Percentiles rank a stretch among this genome's conserved stretches.
Evolutionary conservation across 2,329 filamentous ascomycete species (phyloP).

Genomic region (Epichloe gansuensis): DNA sequence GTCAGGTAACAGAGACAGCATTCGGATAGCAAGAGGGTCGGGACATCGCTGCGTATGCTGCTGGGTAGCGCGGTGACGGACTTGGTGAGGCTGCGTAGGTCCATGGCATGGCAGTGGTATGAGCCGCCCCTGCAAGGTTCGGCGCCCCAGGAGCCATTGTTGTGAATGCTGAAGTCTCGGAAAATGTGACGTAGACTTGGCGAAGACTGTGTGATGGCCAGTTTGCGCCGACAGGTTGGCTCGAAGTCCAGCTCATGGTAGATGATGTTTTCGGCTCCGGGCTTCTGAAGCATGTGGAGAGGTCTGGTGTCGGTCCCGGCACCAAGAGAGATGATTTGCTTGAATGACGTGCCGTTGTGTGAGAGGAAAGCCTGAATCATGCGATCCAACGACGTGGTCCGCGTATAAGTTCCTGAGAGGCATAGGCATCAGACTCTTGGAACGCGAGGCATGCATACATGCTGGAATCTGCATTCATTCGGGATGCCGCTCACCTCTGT

Average conservation of each 20-base stretch:
- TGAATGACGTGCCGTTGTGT: constrained; percentile 21
- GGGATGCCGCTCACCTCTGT: constrained; percentile 53
- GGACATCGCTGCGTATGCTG: constrained; percentile 40
- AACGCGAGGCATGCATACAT: not conserved
- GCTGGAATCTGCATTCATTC: no score
- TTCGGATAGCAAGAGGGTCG: constrained; percentile 82
- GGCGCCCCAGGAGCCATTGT: constrained; percentile 29
- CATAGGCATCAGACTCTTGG: constrained; percentile 1
- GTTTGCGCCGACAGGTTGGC: constrained; percentile 55
- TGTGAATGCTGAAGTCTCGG: constrained; percentile 16
- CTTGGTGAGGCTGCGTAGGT: constrained; percentile 48
- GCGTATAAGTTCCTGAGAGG: constrained; percentile 72
- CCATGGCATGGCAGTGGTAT: constrained; percentile 51
- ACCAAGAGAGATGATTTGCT: constrained; percentile 83
- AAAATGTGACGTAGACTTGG: constrained; percentile 28
- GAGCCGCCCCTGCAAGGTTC: constrained; percentile 26
- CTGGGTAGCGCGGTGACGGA: constrained; percentile 3
- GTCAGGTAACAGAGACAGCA: constrained; percentile 89
- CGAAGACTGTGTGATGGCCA: constrained; percentile 37
- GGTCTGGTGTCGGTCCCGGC: constrained; percentile 88
- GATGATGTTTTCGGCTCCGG: constrained; percentile 32
- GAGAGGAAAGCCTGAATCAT: constrained; percentile 62
- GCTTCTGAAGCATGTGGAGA: constrained; percentile 54
- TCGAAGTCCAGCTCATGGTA: constrained; percentile 95
- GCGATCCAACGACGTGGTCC: constrained; percentile 69